Evolutionary conservation across 768 basidiomycete genomes (phyloP).

Genomic region (Hydnum rufescens): DNA sequence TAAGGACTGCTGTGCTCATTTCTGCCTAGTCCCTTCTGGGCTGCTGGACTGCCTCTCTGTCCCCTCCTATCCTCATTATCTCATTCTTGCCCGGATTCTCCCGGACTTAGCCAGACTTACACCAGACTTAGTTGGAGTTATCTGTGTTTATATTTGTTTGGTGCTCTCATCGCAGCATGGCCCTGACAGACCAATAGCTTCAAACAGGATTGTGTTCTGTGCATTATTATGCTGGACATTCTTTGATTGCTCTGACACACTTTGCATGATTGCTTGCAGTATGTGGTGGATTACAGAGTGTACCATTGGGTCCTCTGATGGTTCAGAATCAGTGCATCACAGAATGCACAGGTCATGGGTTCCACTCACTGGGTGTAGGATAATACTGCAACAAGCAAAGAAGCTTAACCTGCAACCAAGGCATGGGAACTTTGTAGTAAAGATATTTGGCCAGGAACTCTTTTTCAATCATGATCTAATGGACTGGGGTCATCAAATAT

Average conservation of each 20-base stretch:
- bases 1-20: no score
- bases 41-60: no score
- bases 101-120: no score
- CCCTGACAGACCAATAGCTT: constrained; percentile 92
- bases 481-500: background rate
- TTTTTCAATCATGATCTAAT: constrained; percentile 72
- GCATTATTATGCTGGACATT: constrained; percentile 99
- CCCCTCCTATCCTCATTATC: no score
- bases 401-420: constrained; percentile 95
- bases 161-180: no score
- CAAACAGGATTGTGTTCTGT: constrained; percentile 93
- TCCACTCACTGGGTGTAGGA: constrained; percentile 62
- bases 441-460: constrained; percentile 79
- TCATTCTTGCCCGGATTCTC: no score
- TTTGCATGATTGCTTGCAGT: constrained; percentile 77
- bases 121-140: no score
- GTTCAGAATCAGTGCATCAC: constrained; percentile 4
- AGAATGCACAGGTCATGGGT: background rate
- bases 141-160: no score
- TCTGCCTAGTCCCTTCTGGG: no score
- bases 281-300: constrained; percentile 60
- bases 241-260: constrained; percentile 64
- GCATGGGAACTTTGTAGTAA: constrained; percentile 94
- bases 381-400: constrained; percentile 88
- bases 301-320: constrained; percentile 62